Conservation (phyloP, 176 grass and related monocot species). For the Triticum dicoccoides region DNA sequence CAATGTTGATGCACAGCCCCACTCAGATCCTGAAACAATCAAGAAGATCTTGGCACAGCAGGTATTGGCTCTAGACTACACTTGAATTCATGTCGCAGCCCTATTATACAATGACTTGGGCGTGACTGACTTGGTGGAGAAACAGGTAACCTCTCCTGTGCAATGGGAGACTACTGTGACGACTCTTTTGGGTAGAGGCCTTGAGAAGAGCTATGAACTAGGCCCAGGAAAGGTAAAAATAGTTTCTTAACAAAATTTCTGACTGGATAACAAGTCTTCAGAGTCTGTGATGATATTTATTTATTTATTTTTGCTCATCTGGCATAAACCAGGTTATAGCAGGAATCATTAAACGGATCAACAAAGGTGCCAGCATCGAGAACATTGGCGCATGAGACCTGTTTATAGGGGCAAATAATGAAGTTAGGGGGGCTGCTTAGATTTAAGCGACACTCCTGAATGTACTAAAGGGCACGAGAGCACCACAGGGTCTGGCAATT, state of each 20-base stretch:
- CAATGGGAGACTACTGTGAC: conserved; percentile 89
- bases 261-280: background rate
- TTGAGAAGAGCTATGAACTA: conserved; percentile 94
- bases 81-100: background rate
- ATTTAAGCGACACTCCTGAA: background rate
- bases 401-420: background rate
- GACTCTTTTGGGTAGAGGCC: conserved; percentile 78
- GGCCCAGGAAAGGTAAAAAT: conserved; percentile 91
- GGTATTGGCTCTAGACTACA: conserved; percentile 33
- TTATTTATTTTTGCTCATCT: background rate
- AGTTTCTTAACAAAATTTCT: background rate
- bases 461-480: background rate
- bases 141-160: conserved; percentile 87
- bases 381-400: conserved; percentile 70
- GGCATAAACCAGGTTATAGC: conserved; percentile 72
- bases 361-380: conserved; percentile 71
- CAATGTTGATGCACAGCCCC: conserved; percentile 78
- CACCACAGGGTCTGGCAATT: background rate
- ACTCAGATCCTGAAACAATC: conserved; percentile 78
- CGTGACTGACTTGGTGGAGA: background rate
- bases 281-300: background rate
- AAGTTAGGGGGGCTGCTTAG: background rate
- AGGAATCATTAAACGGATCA: conserved; percentile 89
- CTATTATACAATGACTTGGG: conserved; percentile 6
- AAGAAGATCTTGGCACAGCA: conserved; percentile 81